Evolutionary conservation across 2,329 filamentous ascomycete genomes (phyloP).

Genomic region (Colletotrichum navitas): DNA sequence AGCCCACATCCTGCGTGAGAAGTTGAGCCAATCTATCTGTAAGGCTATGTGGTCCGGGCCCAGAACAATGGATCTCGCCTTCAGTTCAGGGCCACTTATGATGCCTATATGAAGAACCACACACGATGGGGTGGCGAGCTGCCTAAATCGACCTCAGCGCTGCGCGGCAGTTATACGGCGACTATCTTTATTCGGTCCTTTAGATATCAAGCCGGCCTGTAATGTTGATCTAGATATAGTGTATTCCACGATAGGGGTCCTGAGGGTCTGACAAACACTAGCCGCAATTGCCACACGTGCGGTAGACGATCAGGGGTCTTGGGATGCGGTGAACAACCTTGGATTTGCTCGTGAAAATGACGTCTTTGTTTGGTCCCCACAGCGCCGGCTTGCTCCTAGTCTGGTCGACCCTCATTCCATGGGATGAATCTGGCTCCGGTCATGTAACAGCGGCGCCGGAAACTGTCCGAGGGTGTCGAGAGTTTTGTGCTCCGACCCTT

Average conservation of each 20-base stretch:
- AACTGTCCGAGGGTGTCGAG: not conserved
- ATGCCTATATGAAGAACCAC: slow-evolving; percentile 22
- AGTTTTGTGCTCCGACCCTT: too few relatives aligned
- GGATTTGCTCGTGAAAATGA: not conserved
- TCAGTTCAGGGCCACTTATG: slow-evolving; percentile 6
- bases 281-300: not conserved
- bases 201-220: not conserved
- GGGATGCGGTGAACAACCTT: not conserved
- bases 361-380: not conserved
- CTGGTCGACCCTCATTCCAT: not conserved
- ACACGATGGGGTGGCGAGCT: slow-evolving; percentile 32
- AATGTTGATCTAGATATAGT: not conserved
- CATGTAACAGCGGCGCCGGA: not conserved
- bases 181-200: slow-evolving; percentile 16
- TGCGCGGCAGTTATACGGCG: not conserved
- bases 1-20: not conserved
- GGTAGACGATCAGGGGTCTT: not conserved
- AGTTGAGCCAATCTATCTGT: slow-evolving; percentile 16
- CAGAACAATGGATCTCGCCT: slow-evolving; percentile 4
- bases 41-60: slow-evolving; percentile 5
- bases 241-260: not conserved
- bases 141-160: slow-evolving; percentile 27
- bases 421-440: not conserved
- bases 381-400: not conserved
- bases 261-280: not conserved